A percentile compares a stretch with the other conserved stretches of the same genome.
Evolutionary conservation across 345 rosid species (phyloP).

Genomic region (Cardamine chenopodiifolia): DNA sequence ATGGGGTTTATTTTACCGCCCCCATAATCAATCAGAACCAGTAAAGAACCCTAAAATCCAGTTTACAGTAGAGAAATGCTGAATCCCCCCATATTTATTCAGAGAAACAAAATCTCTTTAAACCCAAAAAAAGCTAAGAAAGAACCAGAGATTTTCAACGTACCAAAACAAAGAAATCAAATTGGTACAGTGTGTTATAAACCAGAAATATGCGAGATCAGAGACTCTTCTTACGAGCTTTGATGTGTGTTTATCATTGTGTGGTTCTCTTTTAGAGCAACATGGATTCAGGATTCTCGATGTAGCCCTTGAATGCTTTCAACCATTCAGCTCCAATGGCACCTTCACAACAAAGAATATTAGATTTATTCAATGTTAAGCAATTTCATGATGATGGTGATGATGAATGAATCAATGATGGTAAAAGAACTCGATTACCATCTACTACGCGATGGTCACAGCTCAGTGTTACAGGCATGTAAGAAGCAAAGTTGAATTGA

Average conservation of each 20-base stretch:
- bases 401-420: conserved; percentile 9
- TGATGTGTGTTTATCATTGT: conserved; percentile 5
- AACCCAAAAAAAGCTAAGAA: neutral
- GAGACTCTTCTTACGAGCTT: conserved; percentile 29
- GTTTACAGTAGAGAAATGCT: conserved; percentile 21
- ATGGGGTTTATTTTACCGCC: conserved; percentile 14
- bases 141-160: conserved; percentile 10
- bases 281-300: conserved; percentile 96
- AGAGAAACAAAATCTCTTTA: conserved; percentile 1
- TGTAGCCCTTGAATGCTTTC: conserved; percentile 90
- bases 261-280: conserved; percentile 53
- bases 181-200: conserved; percentile 32
- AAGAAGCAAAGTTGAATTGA: conserved; percentile 67
- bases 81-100: conserved; percentile 22
- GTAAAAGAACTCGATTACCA: conserved; percentile 45
- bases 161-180: conserved; percentile 21
- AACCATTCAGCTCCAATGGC: conserved; percentile 98
- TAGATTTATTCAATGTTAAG: neutral
- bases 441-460: conserved; percentile 99
- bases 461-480: conserved; percentile 87
- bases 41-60: neutral
- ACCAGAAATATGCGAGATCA: conserved; percentile 16
- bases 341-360: conserved; percentile 46
- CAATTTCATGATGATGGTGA: neutral
- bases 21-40: conserved; percentile 13